Evolutionary conservation across 2,329 filamentous ascomycete species (phyloP), one percentile per base, ranked within the genome.

Genomic region (Grosmannia serpens): DNA sequence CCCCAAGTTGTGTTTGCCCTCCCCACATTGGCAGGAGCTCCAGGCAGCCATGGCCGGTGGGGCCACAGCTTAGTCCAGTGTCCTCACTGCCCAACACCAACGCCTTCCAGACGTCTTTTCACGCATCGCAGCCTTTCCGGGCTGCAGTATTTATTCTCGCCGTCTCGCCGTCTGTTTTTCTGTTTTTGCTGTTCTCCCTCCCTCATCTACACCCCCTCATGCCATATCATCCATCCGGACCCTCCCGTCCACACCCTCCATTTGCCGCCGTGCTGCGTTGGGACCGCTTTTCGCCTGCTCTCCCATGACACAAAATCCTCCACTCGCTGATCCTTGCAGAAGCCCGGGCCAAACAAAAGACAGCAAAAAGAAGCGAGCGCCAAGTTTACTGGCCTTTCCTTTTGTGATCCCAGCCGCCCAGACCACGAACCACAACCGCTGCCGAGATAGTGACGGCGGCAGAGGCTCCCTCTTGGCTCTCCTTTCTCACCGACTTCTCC

Each of bases 401-500:
- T 41, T 13, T 13, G 38, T 2, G 15, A 41, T 2, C 38, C 20
- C 9, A 44, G 41, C 8, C 41, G 7, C 20, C 41, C 20, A 44
- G 41, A 17, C 41, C 17, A 44, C 41, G 41, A 44, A n/a, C 41
- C 20, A 44, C 38, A 38, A 38, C 35, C 35, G 10, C 31, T 33
- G 31, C 31, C 5, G 31, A 6, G 31, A 10, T 10, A 38, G 35
- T 38, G 35, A 38, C 15, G 13, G 15, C 35, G 31, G 31, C 35
- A 38, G 10, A 38, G 35, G 7, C 35, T 11, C 20, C 41, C 4
- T 44, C 41, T n/a, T 44, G 41, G 41, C 41, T 9, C 4, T 44
- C 22, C 29, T 27, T 38, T 38, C 60, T 58, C 61, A 59, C 58
- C 59, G 59, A 60, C 61, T 61, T 52, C 38, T 59, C 44, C 11